phyloP scores from a whole-genome alignment of 352 stramenopile species.

The Phytopythium montanum region DNA sequence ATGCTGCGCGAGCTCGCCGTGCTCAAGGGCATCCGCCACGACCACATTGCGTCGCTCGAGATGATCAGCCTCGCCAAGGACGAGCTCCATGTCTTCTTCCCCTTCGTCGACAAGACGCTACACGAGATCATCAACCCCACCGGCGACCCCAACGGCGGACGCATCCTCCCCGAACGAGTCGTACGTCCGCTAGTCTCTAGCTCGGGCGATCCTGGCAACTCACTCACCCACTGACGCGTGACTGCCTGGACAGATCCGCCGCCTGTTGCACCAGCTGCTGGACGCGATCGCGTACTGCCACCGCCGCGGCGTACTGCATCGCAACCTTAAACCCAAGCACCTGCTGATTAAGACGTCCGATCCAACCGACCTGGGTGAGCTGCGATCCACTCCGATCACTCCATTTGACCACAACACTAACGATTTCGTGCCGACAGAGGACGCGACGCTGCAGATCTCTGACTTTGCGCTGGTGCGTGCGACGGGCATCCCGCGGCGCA shows the following conservation, averaged over 20 bases:
- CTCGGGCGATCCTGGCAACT: neutral
- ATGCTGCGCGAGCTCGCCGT: conserved; percentile 90
- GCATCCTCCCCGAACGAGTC: conserved; percentile 67
- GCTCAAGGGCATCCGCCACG: conserved; percentile 83
- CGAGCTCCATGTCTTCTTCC: conserved; percentile 90
- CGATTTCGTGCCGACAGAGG: conserved; percentile 19
- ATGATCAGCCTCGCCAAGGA: conserved; percentile 85
- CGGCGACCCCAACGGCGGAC: conserved; percentile 73
- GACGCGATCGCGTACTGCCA: conserved; percentile 89
- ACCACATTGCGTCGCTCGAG: conserved; percentile 86
- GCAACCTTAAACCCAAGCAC: conserved; percentile 90
- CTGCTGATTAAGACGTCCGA: conserved; percentile 79
- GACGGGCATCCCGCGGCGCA: conserved; percentile 80
- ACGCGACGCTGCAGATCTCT: conserved; percentile 77
- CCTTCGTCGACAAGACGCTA: conserved; percentile 88
- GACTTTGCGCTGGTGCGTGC: conserved; percentile 89
- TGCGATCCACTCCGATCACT: neutral
- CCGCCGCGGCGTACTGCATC: conserved; percentile 81
- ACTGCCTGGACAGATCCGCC: conserved; percentile 46
- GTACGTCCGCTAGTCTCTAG: conserved; percentile 30
- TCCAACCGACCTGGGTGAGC: conserved; percentile 52
- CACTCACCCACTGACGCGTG: neutral
- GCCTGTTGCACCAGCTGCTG: conserved; percentile 83
- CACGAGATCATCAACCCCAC: conserved; percentile 91
- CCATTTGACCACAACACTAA: neutral